Percentiles rank a stretch among this genome's conserved stretches.
Evolutionary conservation across 2,329 filamentous ascomycete species (phyloP).

Genomic region (Dryadomyces quercus-mongolicae): DNA sequence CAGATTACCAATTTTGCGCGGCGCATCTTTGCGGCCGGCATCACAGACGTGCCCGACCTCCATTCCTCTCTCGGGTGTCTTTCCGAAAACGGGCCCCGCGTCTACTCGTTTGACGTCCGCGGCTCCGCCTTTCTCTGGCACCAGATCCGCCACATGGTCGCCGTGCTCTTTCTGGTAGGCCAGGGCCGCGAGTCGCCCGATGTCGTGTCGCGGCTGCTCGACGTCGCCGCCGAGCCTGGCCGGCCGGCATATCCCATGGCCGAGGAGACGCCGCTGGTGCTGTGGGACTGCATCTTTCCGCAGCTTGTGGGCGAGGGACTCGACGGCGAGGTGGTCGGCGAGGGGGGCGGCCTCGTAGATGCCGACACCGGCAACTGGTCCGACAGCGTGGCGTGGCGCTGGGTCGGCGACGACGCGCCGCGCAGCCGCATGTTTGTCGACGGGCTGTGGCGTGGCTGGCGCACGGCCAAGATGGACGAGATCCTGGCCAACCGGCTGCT

Average conservation of each 20-base stretch:
- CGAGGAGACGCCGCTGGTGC: slow-evolving; percentile 74
- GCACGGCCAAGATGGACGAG: slow-evolving; percentile 80
- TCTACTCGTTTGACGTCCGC: slow-evolving; percentile 81
- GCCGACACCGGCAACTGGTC: slow-evolving; percentile 25
- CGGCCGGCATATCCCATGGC: slow-evolving; percentile 86
- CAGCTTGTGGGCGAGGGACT: slow-evolving; percentile 22
- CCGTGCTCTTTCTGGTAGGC: slow-evolving; percentile 80
- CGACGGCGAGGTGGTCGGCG: slow-evolving; percentile 9
- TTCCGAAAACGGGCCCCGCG: slow-evolving; percentile 37
- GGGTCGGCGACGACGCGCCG: slow-evolving; percentile 54
- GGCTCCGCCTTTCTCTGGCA: slow-evolving; percentile 96
- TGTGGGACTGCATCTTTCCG: slow-evolving; percentile 94
- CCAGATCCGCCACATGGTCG: slow-evolving; percentile 91
- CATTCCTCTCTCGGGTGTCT: slow-evolving; percentile 43
- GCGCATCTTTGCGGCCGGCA: slow-evolving; percentile 66
- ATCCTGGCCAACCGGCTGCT: slow-evolving; percentile 65
- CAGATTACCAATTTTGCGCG: slow-evolving; percentile 76
- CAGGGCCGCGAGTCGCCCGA: slow-evolving; percentile 72
- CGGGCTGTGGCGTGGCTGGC: slow-evolving; percentile 73
- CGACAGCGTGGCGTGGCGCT: slow-evolving; percentile 66
- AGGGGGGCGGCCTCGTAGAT: slow-evolving; percentile 15
- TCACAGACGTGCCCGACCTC: slow-evolving; percentile 54
- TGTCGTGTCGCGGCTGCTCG: slow-evolving; percentile 62
- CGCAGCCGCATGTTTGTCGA: slow-evolving; percentile 52
- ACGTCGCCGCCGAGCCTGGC: slow-evolving; percentile 57